Percentiles rank a stretch among this genome's conserved stretches.
Evolutionary conservation across 1,284 basidiomycete species (phyloP).

Genomic region (Naganishia cerealis): DNA sequence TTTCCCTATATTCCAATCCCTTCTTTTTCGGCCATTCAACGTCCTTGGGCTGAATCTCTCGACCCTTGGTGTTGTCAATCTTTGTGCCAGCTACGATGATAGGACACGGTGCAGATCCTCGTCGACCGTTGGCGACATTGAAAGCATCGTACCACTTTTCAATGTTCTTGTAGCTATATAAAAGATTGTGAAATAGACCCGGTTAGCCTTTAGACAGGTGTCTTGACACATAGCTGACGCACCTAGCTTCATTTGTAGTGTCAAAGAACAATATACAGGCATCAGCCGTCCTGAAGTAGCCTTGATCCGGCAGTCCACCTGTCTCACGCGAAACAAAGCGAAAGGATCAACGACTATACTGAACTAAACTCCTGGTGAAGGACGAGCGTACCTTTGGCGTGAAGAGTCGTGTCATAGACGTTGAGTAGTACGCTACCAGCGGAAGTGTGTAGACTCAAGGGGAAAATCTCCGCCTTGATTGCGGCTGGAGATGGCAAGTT

Average conservation of each 20-base stretch:
- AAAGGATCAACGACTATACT: constrained; percentile 1
- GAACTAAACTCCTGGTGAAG: neutral
- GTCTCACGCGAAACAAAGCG: neutral
- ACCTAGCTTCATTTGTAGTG: constrained; percentile 37
- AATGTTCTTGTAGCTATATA: constrained; percentile 34
- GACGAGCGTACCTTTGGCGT: constrained; percentile 30
- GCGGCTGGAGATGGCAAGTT: constrained; percentile 24
- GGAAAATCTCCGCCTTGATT: constrained; percentile 37
- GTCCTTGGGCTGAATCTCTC: constrained; percentile 37
- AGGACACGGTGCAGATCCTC: constrained; percentile 34
- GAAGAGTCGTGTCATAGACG: constrained; percentile 37
- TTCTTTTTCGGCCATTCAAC: constrained; percentile 36
- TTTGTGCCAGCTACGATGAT: constrained; percentile 39
- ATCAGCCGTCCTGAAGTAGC: constrained; percentile 36
- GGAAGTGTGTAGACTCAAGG: constrained; percentile 33
- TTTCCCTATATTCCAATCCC: constrained; percentile 36
- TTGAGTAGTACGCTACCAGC: constrained; percentile 34
- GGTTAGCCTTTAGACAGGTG: neutral
- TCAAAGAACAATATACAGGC: constrained; percentile 37
- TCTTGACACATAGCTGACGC: neutral
- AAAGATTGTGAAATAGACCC: neutral
- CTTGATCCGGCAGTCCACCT: constrained; percentile 37
- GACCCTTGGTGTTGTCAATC: constrained; percentile 36
- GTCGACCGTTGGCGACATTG: constrained; percentile 34
- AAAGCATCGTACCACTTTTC: constrained; percentile 37